Percentiles rank a stretch among this genome's conserved stretches.
Evolutionary conservation across 768 basidiomycete species (phyloP).

Genomic region (Amanita exitialis): DNA sequence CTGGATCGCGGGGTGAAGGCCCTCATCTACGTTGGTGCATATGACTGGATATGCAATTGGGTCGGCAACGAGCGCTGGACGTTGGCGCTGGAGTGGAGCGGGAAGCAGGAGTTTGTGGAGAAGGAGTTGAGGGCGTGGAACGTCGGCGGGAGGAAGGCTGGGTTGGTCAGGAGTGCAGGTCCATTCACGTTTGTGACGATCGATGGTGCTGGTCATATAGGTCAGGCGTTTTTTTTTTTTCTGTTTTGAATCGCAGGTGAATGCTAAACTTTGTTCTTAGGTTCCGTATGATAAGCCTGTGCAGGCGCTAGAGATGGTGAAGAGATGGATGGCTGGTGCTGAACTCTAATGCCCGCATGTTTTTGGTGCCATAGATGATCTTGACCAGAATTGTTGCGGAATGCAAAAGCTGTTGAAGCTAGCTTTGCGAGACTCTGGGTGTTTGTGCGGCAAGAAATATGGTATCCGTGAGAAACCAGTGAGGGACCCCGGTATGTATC

Average conservation of each 20-base stretch:
- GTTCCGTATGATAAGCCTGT: conserved; percentile 55
- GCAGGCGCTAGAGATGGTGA: conserved; percentile 44
- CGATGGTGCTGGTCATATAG: conserved; percentile 67
- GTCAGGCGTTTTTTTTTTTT: conserved; percentile 21
- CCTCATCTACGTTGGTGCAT: conserved; percentile 61
- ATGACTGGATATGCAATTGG: conserved; percentile 74
- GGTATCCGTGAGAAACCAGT: too few species aligned
- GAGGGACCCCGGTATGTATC: too few species aligned
- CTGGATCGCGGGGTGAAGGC: conserved; percentile 64
- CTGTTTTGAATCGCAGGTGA: not conserved
- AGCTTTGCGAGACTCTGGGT: too few species aligned
- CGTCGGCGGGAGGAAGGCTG: conserved; percentile 35
- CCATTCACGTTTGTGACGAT: conserved; percentile 59
- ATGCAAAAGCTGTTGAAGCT: too few species aligned
- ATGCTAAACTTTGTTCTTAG: conserved; percentile 17
- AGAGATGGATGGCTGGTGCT: conserved; percentile 31
- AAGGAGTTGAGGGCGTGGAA: conserved; percentile 47
- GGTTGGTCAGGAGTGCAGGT: conserved; percentile 25
- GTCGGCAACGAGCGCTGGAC: conserved; percentile 70
- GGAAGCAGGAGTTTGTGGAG: conserved; percentile 31
- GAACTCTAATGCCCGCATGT: not conserved
- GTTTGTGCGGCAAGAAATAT: too few species aligned
- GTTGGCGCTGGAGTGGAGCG: conserved; percentile 61
- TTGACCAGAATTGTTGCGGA: too few species aligned
- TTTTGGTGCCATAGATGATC: too few species aligned